Evolutionary conservation across 2,329 filamentous ascomycete species (phyloP), one percentile per base, ranked within the genome.

Genomic region (Ceratocystis cacaofunesta): DNA sequence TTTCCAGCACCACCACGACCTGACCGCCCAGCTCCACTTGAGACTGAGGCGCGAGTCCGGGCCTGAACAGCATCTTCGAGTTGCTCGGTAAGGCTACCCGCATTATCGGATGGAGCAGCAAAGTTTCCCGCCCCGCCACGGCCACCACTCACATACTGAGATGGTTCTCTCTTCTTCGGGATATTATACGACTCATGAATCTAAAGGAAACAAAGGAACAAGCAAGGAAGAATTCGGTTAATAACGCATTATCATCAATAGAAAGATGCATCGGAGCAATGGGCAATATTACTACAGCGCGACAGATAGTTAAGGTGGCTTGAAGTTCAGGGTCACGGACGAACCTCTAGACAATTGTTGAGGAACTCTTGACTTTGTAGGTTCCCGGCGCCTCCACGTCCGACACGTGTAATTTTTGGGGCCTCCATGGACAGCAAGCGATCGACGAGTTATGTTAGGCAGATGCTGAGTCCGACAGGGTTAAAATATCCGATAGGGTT

Each of bases 381-480:
- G 73, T 87, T 87, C 63, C 85, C 85, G 5, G 84, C 84, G 62
- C 85, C 85, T 64, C 85, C 85, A 61, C 85, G 81, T 65, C 85
- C 84, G 32, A 63, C 52, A 30, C 58, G 62, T 28, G 62, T 55
- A n/a, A 64, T 41, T 36, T 58, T 55, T 10, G 30, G 32, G 30
- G 62, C 32, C 28, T 64, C 32, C 62, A 64, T 64, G 17, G 48
- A 50, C 19, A 19, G 48, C 48, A 10, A 41, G n/a, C 48, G 8
- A 22, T 52, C 15, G 19, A 1, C 6, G 46, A 48, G 6, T 1
- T 12, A 5, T 52, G 48, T 28, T 52, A 41, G 4, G 4, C 36
- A 3, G 10, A 12, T 10, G 8, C 32, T 36, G 10, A 2, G 32
- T 12, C 12, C 22, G 48, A 1, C 48, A 52, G 48, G 48, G 48